phyloP scores from a whole-genome alignment of 2,329 filamentous ascomycete genomes.

The Cladosporium colombiae region DNA sequence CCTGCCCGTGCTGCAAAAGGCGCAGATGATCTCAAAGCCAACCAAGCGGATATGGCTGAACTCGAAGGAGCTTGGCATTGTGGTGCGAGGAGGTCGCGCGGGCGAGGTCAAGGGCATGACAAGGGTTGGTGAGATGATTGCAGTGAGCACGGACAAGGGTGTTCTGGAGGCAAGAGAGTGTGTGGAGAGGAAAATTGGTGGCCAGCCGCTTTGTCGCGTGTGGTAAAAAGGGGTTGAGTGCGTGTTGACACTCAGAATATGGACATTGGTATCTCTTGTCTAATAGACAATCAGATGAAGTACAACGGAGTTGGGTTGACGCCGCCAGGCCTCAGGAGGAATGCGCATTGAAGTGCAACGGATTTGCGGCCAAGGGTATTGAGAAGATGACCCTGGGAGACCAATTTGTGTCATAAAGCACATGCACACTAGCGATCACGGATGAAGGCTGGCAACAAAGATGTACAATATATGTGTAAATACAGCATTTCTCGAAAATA shows the following conservation, averaged over 20 bases:
- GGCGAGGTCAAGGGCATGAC: slow-evolving; percentile 71
- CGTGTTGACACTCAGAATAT: not conserved
- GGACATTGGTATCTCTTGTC: not conserved
- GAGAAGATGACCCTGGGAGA: not conserved
- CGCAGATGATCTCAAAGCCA: slow-evolving; percentile 70
- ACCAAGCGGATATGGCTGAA: slow-evolving; percentile 70
- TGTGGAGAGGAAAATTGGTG: slow-evolving; percentile 77
- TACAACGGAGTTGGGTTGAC: not conserved
- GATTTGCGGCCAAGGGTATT: not conserved
- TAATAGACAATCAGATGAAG: not conserved
- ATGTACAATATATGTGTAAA: slow-evolving; percentile 17
- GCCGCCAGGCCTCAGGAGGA: not conserved
- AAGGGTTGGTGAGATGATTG: slow-evolving; percentile 78
- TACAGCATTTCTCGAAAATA: slow-evolving; percentile 2
- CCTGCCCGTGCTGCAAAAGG: slow-evolving; percentile 70
- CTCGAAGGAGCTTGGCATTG: slow-evolving; percentile 60
- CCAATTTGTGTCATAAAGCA: not conserved
- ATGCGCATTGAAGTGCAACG: not conserved
- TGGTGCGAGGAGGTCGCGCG: slow-evolving; percentile 69
- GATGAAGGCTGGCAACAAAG: not conserved
- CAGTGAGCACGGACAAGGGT: slow-evolving; percentile 74
- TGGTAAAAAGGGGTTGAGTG: slow-evolving; percentile 36
- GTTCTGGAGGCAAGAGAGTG: slow-evolving; percentile 82
- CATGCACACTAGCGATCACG: not conserved
- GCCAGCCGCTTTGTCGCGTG: slow-evolving; percentile 73